Evolutionary conservation across 2,329 filamentous ascomycete species (phyloP).

Genomic region (Gnomoniopsis sp.): DNA sequence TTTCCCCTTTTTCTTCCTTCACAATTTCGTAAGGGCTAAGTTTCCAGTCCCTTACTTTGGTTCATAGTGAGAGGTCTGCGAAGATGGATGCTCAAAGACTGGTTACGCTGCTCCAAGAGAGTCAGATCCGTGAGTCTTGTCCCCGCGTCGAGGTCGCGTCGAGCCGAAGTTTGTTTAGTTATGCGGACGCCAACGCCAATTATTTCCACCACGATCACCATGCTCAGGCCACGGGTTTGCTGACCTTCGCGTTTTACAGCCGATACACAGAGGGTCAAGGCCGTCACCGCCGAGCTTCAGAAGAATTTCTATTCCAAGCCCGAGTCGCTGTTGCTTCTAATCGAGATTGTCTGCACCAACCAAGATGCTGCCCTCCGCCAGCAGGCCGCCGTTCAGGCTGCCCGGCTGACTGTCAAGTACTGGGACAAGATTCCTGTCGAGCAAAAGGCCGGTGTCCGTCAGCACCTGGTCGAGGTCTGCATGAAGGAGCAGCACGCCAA

Average conservation of each 20-base stretch:
- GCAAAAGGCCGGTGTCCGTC: slow-evolving; percentile 77
- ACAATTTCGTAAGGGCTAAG: neutral
- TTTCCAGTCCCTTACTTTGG: neutral
- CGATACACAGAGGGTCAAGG: slow-evolving; percentile 85
- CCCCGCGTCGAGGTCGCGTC: slow-evolving; percentile 5
- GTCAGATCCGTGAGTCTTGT: slow-evolving; percentile 72
- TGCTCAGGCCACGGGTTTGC: slow-evolving; percentile 28
- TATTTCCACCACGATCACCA: neutral
- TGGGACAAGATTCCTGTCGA: slow-evolving; percentile 72
- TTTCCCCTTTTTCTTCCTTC: neutral
- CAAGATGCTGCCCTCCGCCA: slow-evolving; percentile 72
- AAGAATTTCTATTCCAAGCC: slow-evolving; percentile 90
- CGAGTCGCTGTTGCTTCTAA: slow-evolving; percentile 76
- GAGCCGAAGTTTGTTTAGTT: neutral
- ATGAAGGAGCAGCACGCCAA: slow-evolving; percentile 74
- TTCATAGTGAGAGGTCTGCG: slow-evolving; percentile 4
- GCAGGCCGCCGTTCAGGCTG: slow-evolving; percentile 85
- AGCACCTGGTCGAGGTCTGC: slow-evolving; percentile 79
- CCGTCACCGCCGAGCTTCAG: slow-evolving; percentile 83
- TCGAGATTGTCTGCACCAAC: slow-evolving; percentile 85
- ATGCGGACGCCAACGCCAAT: neutral
- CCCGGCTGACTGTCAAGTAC: slow-evolving; percentile 79
- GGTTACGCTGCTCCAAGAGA: slow-evolving; percentile 79
- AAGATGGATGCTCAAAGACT: slow-evolving; percentile 80
- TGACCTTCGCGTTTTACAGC: slow-evolving; percentile 48